Evolutionary conservation across 2,329 filamentous ascomycete species (phyloP).

Genomic region (Aspergillus eucalypticola): DNA sequence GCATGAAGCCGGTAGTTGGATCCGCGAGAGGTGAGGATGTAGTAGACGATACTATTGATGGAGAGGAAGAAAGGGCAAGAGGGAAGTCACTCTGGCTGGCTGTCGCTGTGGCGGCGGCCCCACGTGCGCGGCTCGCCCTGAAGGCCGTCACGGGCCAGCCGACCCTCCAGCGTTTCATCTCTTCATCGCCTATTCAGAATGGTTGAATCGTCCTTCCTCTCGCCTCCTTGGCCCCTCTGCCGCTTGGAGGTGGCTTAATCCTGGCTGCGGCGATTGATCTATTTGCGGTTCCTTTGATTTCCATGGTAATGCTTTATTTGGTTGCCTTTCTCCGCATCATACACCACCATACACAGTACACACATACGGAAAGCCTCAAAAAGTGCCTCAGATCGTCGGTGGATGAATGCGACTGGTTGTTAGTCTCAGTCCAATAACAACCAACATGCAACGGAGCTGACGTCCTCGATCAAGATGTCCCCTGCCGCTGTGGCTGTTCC

Average conservation of each 20-base stretch:
- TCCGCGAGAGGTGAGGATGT: not conserved
- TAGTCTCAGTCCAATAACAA: not conserved
- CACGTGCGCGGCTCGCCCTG: not conserved
- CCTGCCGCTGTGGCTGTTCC: constrained; percentile 4
- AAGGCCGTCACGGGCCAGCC: not conserved
- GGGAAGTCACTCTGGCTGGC: not conserved
- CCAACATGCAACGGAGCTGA: not conserved
- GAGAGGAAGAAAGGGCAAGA: too few species aligned
- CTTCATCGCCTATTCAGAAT: not conserved
- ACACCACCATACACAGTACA: too few species aligned
- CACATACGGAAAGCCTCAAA: not conserved
- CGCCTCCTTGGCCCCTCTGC: not conserved
- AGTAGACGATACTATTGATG: not conserved
- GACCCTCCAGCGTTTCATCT: not conserved
- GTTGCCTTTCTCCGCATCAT: too few species aligned
- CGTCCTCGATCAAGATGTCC: not conserved
- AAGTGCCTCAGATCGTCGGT: not conserved
- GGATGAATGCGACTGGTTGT: not conserved
- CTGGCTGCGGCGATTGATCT: too few species aligned
- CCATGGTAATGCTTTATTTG: too few species aligned
- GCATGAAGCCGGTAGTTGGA: not conserved
- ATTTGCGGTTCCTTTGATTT: too few species aligned
- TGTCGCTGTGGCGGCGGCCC: not conserved
- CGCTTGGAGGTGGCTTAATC: too few species aligned
- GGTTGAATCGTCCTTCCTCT: not conserved